Conservation (phyloP, 75 land plant genomes). For the Azolla pinnata region DNA sequence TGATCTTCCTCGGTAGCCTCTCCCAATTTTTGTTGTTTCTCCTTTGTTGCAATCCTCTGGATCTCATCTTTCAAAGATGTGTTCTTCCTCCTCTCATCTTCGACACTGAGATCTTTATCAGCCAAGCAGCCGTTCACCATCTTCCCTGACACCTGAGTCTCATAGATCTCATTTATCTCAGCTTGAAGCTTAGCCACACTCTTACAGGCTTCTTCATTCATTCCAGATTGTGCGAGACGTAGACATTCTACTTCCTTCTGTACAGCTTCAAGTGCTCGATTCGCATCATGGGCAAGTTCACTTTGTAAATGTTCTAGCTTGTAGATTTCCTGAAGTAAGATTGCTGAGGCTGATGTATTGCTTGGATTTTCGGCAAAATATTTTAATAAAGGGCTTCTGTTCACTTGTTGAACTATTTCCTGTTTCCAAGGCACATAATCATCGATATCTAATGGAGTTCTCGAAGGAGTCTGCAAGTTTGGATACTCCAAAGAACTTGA, state of each 20-base stretch:
- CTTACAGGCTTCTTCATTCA: constrained; percentile 87
- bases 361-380: constrained; percentile 1
- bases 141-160: constrained; percentile 30
- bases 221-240: constrained; percentile 40
- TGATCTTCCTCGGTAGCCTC: constrained; percentile 1
- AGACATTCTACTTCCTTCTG: constrained; percentile 88
- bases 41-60: not conserved
- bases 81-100: not conserved
- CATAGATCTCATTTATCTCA: constrained; percentile 41
- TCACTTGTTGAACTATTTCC: not conserved
- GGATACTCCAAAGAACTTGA: constrained; percentile 2
- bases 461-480: not conserved
- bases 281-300: constrained; percentile 71
- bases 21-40: not conserved
- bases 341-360: constrained; percentile 57
- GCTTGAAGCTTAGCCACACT: constrained; percentile 72
- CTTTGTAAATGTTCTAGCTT: constrained; percentile 89
- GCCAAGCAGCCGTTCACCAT: constrained; percentile 8
- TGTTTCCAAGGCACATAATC: not conserved
- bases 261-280: constrained; percentile 44
- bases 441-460: too few relatives aligned
- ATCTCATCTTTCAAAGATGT: not conserved
- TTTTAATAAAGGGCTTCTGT: too few relatives aligned
- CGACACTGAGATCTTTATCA: not conserved
- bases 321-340: constrained; percentile 83